Evolutionary conservation across 2,329 filamentous ascomycete species (phyloP).

Genomic region (Plectosphaerella sp.): DNA sequence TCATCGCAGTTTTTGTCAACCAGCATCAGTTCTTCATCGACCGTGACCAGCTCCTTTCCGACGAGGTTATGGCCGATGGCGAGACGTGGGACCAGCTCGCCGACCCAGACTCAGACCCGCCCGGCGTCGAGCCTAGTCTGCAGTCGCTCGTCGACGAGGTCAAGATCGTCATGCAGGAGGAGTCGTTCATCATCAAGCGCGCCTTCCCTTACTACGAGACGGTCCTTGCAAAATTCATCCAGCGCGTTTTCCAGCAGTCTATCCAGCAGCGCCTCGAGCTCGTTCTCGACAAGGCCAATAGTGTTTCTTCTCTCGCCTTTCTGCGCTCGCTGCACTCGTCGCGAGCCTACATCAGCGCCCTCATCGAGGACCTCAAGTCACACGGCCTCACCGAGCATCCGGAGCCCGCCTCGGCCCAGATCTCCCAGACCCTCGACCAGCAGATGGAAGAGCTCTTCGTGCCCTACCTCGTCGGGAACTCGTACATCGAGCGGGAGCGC

Average conservation of each 20-base stretch:
- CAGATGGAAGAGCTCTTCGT: conserved; percentile 75
- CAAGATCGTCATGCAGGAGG: conserved; percentile 91
- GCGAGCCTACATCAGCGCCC: conserved; percentile 76
- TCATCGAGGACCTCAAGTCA: conserved; percentile 89
- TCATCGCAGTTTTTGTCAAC: conserved; percentile 95
- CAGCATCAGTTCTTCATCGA: conserved; percentile 99
- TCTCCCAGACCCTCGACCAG: conserved; percentile 69
- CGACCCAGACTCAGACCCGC: conserved; percentile 88
- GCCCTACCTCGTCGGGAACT: conserved; percentile 64
- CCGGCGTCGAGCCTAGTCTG: conserved; percentile 84
- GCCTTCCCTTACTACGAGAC: conserved; percentile 97
- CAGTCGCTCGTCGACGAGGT: conserved; percentile 93
- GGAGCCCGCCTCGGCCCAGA: conserved; percentile 82
- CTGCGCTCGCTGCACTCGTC: conserved; percentile 87
- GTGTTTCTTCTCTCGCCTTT: conserved; percentile 88
- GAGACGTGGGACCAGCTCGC: conserved; percentile 88
- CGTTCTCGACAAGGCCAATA: conserved; percentile 91
- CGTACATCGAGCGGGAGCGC: conserved; percentile 66
- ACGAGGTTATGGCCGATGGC: conserved; percentile 72
- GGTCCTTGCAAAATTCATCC: conserved; percentile 87
- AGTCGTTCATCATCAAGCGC: conserved; percentile 93
- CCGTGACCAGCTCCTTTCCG: conserved; percentile 82
- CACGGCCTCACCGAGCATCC: conserved; percentile 95
- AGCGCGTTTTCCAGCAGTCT: conserved; percentile 95
- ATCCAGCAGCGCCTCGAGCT: conserved; percentile 94